Evolutionary conservation across 1,139 yeast genomes (phyloP).

Genomic region (Blastobotrys arbuscula): DNA sequence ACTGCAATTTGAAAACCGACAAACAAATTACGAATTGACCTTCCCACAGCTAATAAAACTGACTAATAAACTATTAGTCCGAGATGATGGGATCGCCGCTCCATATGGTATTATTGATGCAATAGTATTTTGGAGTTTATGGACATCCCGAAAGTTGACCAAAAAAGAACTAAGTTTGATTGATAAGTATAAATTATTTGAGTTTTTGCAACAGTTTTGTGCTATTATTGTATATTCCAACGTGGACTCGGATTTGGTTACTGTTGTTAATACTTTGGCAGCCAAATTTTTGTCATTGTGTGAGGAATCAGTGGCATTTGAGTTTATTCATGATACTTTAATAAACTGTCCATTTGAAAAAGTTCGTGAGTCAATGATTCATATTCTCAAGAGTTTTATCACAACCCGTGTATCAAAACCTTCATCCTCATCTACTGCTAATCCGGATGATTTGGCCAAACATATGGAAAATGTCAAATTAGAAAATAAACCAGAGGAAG

Average conservation of each 20-base stretch:
- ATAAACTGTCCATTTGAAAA: conserved; percentile 61
- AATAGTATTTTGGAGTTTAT: conserved; percentile 41
- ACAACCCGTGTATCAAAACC: conserved; percentile 8
- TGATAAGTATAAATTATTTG: conserved; percentile 28
- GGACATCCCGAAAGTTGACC: conserved; percentile 34
- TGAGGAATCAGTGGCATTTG: conserved; percentile 53
- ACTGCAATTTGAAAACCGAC: conserved; percentile 27
- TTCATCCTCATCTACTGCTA: background rate
- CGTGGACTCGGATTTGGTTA: conserved; percentile 25
- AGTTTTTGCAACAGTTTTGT: conserved; percentile 45
- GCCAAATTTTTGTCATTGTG: conserved; percentile 43
- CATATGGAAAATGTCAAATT: conserved; percentile 3
- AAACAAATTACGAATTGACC: conserved; percentile 16
- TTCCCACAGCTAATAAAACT: conserved; percentile 25
- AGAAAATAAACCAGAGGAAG: conserved; percentile 17
- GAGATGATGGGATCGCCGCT: conserved; percentile 33
- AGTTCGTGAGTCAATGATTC: conserved; percentile 54
- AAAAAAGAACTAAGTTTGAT: conserved; percentile 28
- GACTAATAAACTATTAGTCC: conserved; percentile 19
- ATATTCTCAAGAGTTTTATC: conserved; percentile 58
- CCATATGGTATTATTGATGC: conserved; percentile 38
- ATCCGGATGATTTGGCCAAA: conserved; percentile 1
- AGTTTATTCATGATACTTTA: conserved; percentile 60
- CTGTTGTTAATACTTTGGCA: conserved; percentile 29
- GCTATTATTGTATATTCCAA: conserved; percentile 34